Base-by-base conservation (phyloP, 2,329 filamentous ascomycete species). In the Arachnomyces sp. region DNA sequence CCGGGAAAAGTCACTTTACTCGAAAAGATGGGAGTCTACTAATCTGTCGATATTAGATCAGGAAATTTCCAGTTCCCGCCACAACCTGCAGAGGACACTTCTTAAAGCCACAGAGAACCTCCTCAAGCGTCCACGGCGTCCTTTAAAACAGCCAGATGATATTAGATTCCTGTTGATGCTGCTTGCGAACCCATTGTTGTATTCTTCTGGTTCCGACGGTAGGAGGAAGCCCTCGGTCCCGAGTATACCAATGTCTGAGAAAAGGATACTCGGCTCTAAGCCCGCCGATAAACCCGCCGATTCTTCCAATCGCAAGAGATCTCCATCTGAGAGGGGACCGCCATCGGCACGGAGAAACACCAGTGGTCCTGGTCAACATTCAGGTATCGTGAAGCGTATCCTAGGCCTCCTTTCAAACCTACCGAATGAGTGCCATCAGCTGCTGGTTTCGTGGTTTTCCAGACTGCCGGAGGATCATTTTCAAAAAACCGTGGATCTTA, bases 381-480 rank as follows among this genome's bases (percentile, higher is more conserved):
- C 85, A 2, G 84, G 83, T 3, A 83, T 95, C 39, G 77, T 93
- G 52, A 95, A 95, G 60, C 78, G 89, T 29, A 80, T 93, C 30
- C 61, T 94, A 17, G 89, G 89, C 1, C 66, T 95, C 7, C 57
- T 94, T 16, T 83, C 86, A 1, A 86, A 93, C 57, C 70, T 85
- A 9, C 74, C 86, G 0, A 76, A 78, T 43, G 75, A 82, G 43
- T 89, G 84, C 50, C 88, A 94, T 52, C 80, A 82, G 39, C 78
- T 84, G 51, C 63, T 94, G 17, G 78, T 88, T 7, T 74, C 75
- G 5, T 95, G 87, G 87, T 80, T 93, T 52, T 78, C 84, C 9
- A 75, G 78, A 34, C 79, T 84, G 48, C 75, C 84, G 0, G 74
- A 81, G 40, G 59, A 67, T 11, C 78, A 82, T 14, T 87, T 94